Percentiles rank a stretch among this genome's conserved stretches.
These are phyloP conservation scores for Scopulariopsis brevicaulis DNA, from an alignment of 2,329 filamentous ascomycete genomes.

Conservation along the genomic window DNA sequence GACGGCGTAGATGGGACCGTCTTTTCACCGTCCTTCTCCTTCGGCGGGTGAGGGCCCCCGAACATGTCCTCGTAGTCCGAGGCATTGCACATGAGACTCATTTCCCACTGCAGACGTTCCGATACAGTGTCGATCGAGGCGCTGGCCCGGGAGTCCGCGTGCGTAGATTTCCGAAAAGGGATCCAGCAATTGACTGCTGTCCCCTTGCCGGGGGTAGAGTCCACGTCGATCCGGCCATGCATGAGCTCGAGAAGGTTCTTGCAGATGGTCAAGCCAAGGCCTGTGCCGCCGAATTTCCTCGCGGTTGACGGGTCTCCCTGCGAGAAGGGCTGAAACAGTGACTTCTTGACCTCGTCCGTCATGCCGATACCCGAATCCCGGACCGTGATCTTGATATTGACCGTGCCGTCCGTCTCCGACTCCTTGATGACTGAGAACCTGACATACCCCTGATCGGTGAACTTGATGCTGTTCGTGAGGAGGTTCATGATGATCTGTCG, in stretches of 20 bases:
- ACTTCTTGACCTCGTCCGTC: slow-evolving; percentile 61
- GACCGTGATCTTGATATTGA: slow-evolving; percentile 60
- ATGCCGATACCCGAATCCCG: slow-evolving; percentile 76
- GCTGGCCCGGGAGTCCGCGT: slow-evolving; percentile 22
- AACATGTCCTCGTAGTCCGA: slow-evolving; percentile 47
- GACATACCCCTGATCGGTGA: slow-evolving; percentile 58
- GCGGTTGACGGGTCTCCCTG: slow-evolving; percentile 75
- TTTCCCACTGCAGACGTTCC: slow-evolving; percentile 52
- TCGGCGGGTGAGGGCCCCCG: slow-evolving; percentile 24
- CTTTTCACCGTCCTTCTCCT: neutral
- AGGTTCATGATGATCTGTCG: slow-evolving; percentile 77
- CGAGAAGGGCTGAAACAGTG: slow-evolving; percentile 69
- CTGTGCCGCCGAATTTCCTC: slow-evolving; percentile 67
- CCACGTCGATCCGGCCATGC: slow-evolving; percentile 61
- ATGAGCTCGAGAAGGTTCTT: slow-evolving; percentile 74
- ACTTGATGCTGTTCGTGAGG: slow-evolving; percentile 67
- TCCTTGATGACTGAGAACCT: slow-evolving; percentile 54
- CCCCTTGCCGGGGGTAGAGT: slow-evolving; percentile 55
- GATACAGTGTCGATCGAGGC: slow-evolving; percentile 53
- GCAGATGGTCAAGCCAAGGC: slow-evolving; percentile 67
- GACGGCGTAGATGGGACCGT: neutral
- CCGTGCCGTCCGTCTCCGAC: slow-evolving; percentile 50
- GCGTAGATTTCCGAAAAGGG: slow-evolving; percentile 61
- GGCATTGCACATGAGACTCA: slow-evolving; percentile 54
- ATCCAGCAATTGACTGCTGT: slow-evolving; percentile 70